These are phyloP conservation scores for Fusarium albosuccineum DNA, from an alignment of 2,329 filamentous ascomycete species.

Conservation along the genomic window DNA sequence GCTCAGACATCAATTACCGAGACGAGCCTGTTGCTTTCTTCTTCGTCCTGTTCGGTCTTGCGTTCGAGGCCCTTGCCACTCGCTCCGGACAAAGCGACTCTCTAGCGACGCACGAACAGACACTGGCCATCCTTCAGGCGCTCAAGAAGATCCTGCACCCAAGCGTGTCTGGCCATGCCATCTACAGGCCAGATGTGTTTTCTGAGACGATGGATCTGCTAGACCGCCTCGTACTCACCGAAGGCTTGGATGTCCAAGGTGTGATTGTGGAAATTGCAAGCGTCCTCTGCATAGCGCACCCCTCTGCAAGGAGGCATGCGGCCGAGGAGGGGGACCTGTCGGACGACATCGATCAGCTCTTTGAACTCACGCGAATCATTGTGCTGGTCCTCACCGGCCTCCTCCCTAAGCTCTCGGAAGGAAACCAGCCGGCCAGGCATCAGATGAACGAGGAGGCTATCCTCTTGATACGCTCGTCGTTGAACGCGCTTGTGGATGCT, in stretches of 20 bases:
- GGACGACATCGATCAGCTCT: constrained; percentile 97
- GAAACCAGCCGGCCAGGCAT: constrained; percentile 75
- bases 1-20: constrained; percentile 92
- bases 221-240: constrained; percentile 91
- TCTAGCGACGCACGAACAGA: constrained; percentile 80
- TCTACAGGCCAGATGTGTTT: constrained; percentile 96
- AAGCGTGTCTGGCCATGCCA: constrained; percentile 93
- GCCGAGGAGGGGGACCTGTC: constrained; percentile 82
- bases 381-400: constrained; percentile 91
- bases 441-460: constrained; percentile 90
- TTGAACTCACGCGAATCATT: constrained; percentile 96
- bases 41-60: constrained; percentile 96
- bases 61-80: constrained; percentile 93
- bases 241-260: constrained; percentile 87
- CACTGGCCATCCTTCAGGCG: constrained; percentile 88
- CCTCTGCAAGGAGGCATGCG: constrained; percentile 75
- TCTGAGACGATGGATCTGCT: constrained; percentile 97
- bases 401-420: constrained; percentile 83
- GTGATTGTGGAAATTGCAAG: constrained; percentile 96
- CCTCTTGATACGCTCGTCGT: constrained; percentile 80
- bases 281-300: constrained; percentile 90
- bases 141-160: constrained; percentile 96
- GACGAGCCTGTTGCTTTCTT: constrained; percentile 99
- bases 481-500: constrained; percentile 92
- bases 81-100: constrained; percentile 67